Conservation (phyloP, 805 yeast genomes). For the Torulaspora gathmanii region DNA sequence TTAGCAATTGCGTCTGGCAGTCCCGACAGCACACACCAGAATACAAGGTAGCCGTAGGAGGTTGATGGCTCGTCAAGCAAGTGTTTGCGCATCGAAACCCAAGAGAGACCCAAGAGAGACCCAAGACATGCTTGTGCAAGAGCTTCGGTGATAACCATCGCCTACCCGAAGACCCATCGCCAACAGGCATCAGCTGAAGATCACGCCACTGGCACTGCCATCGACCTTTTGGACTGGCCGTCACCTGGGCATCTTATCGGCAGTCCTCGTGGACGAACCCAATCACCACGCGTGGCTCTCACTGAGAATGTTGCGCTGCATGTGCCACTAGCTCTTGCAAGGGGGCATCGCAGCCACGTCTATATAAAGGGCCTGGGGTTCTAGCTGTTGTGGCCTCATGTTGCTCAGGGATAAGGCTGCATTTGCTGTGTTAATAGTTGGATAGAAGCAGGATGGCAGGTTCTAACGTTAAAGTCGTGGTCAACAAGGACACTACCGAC, state of each 20-base stretch:
- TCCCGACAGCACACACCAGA: no score
- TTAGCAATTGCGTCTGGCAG: no score
- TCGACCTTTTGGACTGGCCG: no score
- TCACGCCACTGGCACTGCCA: no score
- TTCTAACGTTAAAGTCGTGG: constrained; percentile 18
- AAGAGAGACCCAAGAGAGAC: no score
- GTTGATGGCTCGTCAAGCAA: no score
- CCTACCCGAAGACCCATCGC: no score
- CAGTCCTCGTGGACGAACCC: not conserved
- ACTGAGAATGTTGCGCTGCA: not conserved
- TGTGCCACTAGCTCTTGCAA: not conserved
- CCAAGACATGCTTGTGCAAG: no score
- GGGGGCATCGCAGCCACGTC: not conserved
- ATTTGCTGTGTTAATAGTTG: not conserved
- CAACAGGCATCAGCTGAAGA: no score
- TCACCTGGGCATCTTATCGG: constrained; percentile 1
- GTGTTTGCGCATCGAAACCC: no score
- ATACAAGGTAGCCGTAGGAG: no score
- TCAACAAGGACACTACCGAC: constrained; percentile 24
- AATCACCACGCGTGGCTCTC: not conserved
- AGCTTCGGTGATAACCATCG: no score
- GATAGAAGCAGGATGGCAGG: constrained; percentile 10
- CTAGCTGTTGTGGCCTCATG: not conserved
- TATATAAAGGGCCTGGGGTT: constrained; percentile 5
- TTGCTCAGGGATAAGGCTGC: not conserved